Percentiles rank a stretch among this genome's conserved stretches.
Conservation (phyloP, 768 basidiomycete species). For the Suillus placidus region DNA sequence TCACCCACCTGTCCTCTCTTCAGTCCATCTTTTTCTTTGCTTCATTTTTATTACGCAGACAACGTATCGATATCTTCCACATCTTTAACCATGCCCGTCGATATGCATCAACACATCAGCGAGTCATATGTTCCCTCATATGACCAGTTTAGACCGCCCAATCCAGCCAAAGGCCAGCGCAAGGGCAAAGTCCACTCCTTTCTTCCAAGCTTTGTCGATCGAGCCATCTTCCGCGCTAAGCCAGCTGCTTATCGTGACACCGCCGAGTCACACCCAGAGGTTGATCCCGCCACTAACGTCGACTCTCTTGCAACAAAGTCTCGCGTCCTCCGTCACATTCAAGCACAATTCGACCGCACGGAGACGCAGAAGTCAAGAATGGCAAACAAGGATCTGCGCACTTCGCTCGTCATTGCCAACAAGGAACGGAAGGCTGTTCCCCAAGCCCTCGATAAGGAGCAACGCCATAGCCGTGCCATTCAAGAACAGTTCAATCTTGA, state of each 20-base stretch:
- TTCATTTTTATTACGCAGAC: not conserved
- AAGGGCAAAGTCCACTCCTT: not conserved
- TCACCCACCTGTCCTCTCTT: not conserved
- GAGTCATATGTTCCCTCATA: not conserved
- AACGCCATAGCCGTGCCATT: not conserved
- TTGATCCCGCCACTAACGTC: not conserved
- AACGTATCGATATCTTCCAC: not conserved
- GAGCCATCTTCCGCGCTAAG: not conserved
- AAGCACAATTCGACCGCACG: not conserved
- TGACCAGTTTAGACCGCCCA: not conserved
- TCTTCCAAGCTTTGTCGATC: conserved; percentile 5
- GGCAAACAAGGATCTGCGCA: not conserved
- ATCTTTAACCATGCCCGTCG: not conserved
- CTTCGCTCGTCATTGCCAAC: not conserved
- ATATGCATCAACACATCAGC: not conserved
- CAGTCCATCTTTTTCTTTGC: not conserved
- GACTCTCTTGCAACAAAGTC: not conserved
- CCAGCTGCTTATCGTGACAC: not conserved
- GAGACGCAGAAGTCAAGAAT: not conserved
- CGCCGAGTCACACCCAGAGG: not conserved
- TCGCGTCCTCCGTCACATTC: not conserved
- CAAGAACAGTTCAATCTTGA: not conserved
- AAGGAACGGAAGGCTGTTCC: not conserved
- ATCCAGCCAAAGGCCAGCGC: not conserved
- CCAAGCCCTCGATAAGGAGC: not conserved